Percentiles rank a stretch among this genome's conserved stretches.
These are phyloP conservation scores for Scalesia atractyloides DNA, from an alignment of 129 eudicot species.

Conservation along the genomic window DNA sequence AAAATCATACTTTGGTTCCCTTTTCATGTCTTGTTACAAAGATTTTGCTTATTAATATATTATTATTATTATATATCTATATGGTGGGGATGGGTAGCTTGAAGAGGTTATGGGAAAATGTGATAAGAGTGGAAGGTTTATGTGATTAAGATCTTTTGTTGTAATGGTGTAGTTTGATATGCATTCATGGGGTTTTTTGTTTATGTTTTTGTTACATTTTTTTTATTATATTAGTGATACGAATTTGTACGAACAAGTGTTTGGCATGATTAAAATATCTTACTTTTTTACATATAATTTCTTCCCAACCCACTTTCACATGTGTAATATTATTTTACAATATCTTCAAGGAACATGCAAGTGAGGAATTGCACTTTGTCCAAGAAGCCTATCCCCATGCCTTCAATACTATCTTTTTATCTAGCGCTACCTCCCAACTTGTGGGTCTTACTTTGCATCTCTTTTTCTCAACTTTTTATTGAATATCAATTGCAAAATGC, in stretches of 20 bases:
- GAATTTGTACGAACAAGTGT: slow-evolving; percentile 44
- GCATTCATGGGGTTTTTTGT: slow-evolving; percentile 18
- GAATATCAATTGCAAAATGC: background rate
- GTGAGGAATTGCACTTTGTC: slow-evolving; percentile 44
- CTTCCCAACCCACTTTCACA: slow-evolving; percentile 30
- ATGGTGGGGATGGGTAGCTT: slow-evolving; percentile 13
- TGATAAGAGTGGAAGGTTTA: slow-evolving; percentile 14
- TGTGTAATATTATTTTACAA: slow-evolving; percentile 35
- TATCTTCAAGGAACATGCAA: slow-evolving; percentile 44
- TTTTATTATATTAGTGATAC: slow-evolving; percentile 21
- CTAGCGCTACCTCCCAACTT: slow-evolving; percentile 39
- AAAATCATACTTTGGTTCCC: background rate
- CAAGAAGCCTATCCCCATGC: slow-evolving; percentile 47
- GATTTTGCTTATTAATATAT: too few species aligned
- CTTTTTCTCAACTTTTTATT: background rate
- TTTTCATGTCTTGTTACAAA: too few species aligned
- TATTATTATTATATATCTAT: too few species aligned
- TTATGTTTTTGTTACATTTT: background rate
- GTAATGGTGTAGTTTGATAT: slow-evolving; percentile 30
- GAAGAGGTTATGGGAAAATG: slow-evolving; percentile 21
- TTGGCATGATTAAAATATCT: background rate
- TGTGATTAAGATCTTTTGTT: slow-evolving; percentile 31
- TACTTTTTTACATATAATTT: slow-evolving; percentile 15
- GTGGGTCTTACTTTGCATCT: slow-evolving; percentile 38
- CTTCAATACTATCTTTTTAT: slow-evolving; percentile 36